Percentiles rank a stretch among this genome's conserved stretches.
These are phyloP conservation scores for Dryas drummondii DNA, from an alignment of 306 rosid species.

Conservation along the genomic window DNA sequence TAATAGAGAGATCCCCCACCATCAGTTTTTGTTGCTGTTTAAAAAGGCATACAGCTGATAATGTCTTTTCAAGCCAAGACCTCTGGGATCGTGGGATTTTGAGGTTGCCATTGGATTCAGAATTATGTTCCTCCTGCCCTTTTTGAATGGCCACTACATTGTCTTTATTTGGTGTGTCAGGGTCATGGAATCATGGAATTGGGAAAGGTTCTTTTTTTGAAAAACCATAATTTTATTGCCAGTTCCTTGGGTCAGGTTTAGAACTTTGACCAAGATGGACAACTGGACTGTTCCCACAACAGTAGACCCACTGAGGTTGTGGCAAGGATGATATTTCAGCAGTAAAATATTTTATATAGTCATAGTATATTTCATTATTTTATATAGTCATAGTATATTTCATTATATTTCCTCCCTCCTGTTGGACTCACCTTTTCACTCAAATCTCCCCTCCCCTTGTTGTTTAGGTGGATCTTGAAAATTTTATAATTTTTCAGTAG, in stretches of 20 bases:
- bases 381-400: not conserved
- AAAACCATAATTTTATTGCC: not conserved
- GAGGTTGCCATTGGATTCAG: conserved; percentile 3
- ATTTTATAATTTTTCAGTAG: not conserved
- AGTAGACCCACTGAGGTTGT: not conserved
- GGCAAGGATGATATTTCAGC: not conserved
- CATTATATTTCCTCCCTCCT: not conserved
- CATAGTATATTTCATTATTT: not conserved
- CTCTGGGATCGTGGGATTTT: not conserved
- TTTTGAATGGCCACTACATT: not conserved
- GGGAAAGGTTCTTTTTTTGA: not conserved
- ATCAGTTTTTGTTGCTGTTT: not conserved
- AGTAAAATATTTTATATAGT: not conserved
- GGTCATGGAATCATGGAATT: conserved; percentile 1
- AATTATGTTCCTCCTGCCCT: not conserved
- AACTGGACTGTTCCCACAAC: not conserved
- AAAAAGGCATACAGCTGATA: not conserved
- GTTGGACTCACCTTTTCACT: too few relatives aligned
- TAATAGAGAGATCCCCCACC: not conserved
- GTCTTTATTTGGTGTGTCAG: conserved; percentile 1
- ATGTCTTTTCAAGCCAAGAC: not conserved
- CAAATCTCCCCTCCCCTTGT: not conserved
- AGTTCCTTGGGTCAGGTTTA: not conserved
- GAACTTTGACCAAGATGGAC: not conserved
- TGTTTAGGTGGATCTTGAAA: not conserved